A percentile compares a stretch with the other conserved stretches of the same genome.
Conservation (phyloP, 345 rosid species). For the Zanthoxylum bungeanum region DNA sequence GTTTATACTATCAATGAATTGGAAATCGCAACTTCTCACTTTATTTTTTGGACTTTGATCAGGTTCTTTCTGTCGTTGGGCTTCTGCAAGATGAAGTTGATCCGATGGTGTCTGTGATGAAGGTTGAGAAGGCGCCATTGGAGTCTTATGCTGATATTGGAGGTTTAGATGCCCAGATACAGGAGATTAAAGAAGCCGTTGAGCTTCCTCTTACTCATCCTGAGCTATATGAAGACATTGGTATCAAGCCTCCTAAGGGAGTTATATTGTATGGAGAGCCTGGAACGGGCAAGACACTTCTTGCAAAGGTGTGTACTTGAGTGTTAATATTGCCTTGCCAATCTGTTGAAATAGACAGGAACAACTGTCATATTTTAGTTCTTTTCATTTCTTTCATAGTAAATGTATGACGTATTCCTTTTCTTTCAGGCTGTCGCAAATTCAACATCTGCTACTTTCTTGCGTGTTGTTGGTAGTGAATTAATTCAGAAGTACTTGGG, state of each 20-base stretch:
- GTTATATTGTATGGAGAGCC: slow-evolving; percentile 99
- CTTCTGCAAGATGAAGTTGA: slow-evolving; percentile 97
- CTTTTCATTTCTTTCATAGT: background rate
- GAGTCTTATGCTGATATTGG: slow-evolving; percentile 99
- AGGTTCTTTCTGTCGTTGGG: slow-evolving; percentile 97
- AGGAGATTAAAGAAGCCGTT: slow-evolving; percentile 98
- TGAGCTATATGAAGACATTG: slow-evolving; percentile 96
- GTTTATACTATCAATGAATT: background rate
- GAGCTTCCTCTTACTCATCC: slow-evolving; percentile 99
- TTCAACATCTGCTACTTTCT: slow-evolving; percentile 96
- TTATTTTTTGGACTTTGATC: background rate
- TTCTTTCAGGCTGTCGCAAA: slow-evolving; percentile 85
- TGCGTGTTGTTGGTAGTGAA: slow-evolving; percentile 97
- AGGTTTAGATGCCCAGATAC: slow-evolving; percentile 98
- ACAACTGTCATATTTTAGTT: background rate
- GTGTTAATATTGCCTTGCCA: background rate
- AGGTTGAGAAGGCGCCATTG: slow-evolving; percentile 97
- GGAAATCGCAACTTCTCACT: background rate
- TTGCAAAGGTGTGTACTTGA: slow-evolving; percentile 69
- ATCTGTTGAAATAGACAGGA: background rate
- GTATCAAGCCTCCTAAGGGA: slow-evolving; percentile 98
- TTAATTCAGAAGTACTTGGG: slow-evolving; percentile 95
- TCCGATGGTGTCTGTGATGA: slow-evolving; percentile 99
- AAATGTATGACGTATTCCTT: background rate
- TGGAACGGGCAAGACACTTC: slow-evolving; percentile 98